Evolutionary conservation across 1,284 basidiomycete genomes (phyloP).

Genomic region (Rhodotorula mucilaginosa): DNA sequence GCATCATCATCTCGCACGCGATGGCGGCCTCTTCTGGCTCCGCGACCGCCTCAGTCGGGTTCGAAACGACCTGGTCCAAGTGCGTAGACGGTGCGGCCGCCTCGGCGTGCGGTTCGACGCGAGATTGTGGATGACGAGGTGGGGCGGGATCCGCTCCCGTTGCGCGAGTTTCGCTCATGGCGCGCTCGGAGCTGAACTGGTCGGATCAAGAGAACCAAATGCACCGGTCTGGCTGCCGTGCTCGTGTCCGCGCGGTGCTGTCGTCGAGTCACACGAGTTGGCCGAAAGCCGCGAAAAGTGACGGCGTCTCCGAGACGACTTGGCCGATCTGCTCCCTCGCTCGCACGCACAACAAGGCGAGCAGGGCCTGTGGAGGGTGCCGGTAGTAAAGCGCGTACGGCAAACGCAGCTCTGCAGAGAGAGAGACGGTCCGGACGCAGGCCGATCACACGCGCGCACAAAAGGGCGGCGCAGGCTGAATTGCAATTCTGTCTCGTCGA

Average conservation of each 20-base stretch:
- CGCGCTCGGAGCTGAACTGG: not conserved
- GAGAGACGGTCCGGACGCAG: no score
- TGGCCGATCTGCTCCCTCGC: not conserved
- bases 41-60: no score
- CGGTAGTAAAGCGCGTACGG: no score
- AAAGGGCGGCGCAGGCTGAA: no score
- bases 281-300: not conserved
- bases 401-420: no score
- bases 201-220: no score
- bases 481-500: no score
- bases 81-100: not conserved
- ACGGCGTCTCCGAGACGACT: not conserved
- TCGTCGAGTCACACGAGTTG: not conserved
- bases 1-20: no score
- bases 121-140: not conserved
- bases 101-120: conserved; percentile 2
- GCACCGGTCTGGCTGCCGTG: not conserved
- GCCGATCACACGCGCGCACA: no score
- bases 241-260: not conserved
- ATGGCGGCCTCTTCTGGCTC: not conserved
- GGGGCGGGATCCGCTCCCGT: conserved; percentile 1
- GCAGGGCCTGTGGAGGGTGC: no score
- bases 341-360: no score
- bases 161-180: not conserved
- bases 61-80: not conserved